Evolutionary conservation across 306 rosid species (phyloP), one percentile per base, ranked within the genome.

Genomic region (Hippophae rhamnoides): DNA sequence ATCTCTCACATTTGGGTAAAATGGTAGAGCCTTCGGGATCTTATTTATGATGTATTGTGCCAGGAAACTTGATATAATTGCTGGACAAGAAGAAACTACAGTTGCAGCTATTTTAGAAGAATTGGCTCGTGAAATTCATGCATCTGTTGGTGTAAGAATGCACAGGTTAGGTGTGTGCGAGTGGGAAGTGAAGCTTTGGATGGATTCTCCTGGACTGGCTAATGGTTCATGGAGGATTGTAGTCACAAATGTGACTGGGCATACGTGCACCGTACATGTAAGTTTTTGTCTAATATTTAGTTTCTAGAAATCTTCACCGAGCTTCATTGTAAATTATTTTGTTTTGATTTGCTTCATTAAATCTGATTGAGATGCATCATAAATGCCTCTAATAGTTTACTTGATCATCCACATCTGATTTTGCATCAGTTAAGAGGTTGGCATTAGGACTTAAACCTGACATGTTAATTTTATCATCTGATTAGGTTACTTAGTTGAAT

Each of bases 141-240:
- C 86, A 26, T 81, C 74, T 63, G 80, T 87, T 58, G 99, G 99
- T 48, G 96, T 88, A 44, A 88, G 93, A 81, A 92, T 92, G 99
- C 95, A 92, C 67, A 85, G 87, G 74, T 84, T 92, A 74, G 95
- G 95, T 18, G 95, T 92, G 51, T 81, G 82, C 69, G 93, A 79
- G 61, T 92, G 96, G 99, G 99, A 92, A 88, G 87, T 88, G 75
- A 92, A 92, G 81, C 85, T 92, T 62, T 88, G 93, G 95, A 72
- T 92, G 52, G 66, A 82, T 61, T 81, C 89, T 43, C 64, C 76
- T 73, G 93, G 93, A 52, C 85, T 61, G 70, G 95, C 81, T 40
- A 83, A 87, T 73, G 89, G 89, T 73, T 82, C 95, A 65, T 92
- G 99, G 99, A 86, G 99, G 81, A 80, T 88, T 64, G 78, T 85